phyloP scores from a whole-genome alignment of 805 yeast species.

The Hermanozyma aechmeae region DNA sequence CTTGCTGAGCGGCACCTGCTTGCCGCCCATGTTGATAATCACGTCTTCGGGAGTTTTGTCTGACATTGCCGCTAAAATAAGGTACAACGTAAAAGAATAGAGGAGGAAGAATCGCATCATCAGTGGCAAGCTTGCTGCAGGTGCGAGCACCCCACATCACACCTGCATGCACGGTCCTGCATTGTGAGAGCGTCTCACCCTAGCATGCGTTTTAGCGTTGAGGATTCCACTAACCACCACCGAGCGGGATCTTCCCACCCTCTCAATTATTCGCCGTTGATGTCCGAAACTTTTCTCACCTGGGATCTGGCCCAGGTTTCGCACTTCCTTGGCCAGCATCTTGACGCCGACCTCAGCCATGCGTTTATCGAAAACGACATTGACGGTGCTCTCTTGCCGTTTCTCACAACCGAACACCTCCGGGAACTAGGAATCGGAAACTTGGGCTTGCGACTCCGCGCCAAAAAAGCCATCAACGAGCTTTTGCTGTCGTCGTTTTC shows the following conservation, averaged over 20 bases:
- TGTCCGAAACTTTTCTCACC: slow-evolving; percentile 26
- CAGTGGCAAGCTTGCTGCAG: no score
- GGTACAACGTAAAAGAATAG: no score
- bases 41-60: slow-evolving; percentile 17
- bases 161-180: no score
- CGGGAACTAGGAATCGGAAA: slow-evolving; percentile 57
- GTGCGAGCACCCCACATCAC: no score
- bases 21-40: slow-evolving; percentile 25
- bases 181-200: no score
- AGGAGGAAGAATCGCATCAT: no score
- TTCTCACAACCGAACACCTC: slow-evolving; percentile 60
- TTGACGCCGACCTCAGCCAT: slow-evolving; percentile 17
- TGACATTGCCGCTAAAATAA: no score
- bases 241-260: no score
- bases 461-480: slow-evolving; percentile 53
- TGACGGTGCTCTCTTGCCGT: slow-evolving; percentile 65
- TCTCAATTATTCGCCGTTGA: neutral
- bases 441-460: slow-evolving; percentile 45
- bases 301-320: slow-evolving; percentile 41
- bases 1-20: slow-evolving; percentile 23
- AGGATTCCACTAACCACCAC: no score
- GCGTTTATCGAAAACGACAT: slow-evolving; percentile 49
- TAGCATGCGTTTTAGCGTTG: no score
- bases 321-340: slow-evolving; percentile 17
- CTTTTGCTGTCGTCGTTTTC: slow-evolving; percentile 19